Conservation (phyloP, 148 eudicot species). For the Rhododendron ovatum region DNA sequence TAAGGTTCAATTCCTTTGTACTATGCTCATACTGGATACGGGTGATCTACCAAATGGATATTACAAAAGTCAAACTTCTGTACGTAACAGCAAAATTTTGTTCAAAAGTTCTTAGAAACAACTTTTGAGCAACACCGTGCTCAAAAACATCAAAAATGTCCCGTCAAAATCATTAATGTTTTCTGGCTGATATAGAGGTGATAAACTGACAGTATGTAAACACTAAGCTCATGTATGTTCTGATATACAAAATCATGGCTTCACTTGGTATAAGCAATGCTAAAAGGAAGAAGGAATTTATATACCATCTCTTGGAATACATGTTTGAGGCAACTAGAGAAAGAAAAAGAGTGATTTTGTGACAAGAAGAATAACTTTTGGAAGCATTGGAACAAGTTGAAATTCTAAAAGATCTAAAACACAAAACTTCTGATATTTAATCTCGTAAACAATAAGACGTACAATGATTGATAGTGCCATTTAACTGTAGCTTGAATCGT, state of each 20-base stretch:
- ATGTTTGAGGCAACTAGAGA: not conserved
- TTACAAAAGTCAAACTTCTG: not conserved
- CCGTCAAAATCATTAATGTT: no score
- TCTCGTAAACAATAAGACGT: not conserved
- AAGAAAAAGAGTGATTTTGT: not conserved
- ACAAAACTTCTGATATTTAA: not conserved
- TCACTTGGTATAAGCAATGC: no score
- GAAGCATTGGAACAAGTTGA: not conserved
- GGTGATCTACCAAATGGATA: no score
- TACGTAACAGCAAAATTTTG: not conserved
- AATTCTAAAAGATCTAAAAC: not conserved
- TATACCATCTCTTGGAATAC: no score
- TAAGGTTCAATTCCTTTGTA: constrained; percentile 16
- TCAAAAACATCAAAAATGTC: no score
- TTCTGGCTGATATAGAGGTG: no score
- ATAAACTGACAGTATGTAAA: not conserved
- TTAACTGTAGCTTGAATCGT: not conserved
- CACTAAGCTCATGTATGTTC: not conserved
- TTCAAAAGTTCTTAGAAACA: not conserved
- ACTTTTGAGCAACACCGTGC: no score
- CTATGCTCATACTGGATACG: no score
- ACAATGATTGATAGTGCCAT: not conserved
- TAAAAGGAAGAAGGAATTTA: no score
- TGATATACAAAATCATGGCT: no score
- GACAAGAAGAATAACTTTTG: not conserved